Conservation (phyloP, 1,139 yeast species). For the Scheffersomyces cryptocercus region DNA sequence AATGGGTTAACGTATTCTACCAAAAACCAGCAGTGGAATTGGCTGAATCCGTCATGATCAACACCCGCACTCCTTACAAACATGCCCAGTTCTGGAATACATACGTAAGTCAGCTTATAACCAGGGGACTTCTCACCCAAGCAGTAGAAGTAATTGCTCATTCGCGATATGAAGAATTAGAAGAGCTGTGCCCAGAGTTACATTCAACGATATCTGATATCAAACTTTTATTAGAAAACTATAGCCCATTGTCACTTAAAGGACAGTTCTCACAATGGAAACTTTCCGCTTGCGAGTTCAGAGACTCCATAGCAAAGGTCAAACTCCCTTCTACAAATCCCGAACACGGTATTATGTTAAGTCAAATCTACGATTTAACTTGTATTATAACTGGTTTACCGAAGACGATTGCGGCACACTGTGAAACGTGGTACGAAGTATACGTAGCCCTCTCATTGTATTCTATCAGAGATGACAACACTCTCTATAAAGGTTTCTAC, state of each 20-base stretch:
- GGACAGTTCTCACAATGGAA: slow-evolving; percentile 54
- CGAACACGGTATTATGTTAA: slow-evolving; percentile 26
- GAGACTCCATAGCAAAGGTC: slow-evolving; percentile 33
- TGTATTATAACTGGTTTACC: slow-evolving; percentile 56
- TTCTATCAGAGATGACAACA: slow-evolving; percentile 51
- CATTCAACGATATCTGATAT: slow-evolving; percentile 52
- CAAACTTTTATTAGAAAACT: slow-evolving; percentile 35
- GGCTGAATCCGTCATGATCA: slow-evolving; percentile 45
- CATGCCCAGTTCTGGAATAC: slow-evolving; percentile 66
- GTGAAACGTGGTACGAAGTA: slow-evolving; percentile 72
- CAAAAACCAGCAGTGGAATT: slow-evolving; percentile 55
- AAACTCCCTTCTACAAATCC: slow-evolving; percentile 20
- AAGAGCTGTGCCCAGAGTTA: slow-evolving; percentile 26
- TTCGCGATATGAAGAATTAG: slow-evolving; percentile 41
- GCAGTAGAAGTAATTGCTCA: slow-evolving; percentile 50
- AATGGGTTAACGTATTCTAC: slow-evolving; percentile 71
- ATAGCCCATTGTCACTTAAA: slow-evolving; percentile 42
- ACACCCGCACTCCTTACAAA: slow-evolving; percentile 46
- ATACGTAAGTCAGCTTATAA: slow-evolving; percentile 54
- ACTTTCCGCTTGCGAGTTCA: slow-evolving; percentile 47
- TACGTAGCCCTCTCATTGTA: slow-evolving; percentile 61
- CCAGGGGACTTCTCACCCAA: slow-evolving; percentile 64
- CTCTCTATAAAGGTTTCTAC: slow-evolving; percentile 35
- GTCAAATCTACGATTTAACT: slow-evolving; percentile 45
- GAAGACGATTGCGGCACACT: slow-evolving; percentile 46